phyloP scores from a whole-genome alignment of 768 basidiomycete genomes.

The Panus rudis region DNA sequence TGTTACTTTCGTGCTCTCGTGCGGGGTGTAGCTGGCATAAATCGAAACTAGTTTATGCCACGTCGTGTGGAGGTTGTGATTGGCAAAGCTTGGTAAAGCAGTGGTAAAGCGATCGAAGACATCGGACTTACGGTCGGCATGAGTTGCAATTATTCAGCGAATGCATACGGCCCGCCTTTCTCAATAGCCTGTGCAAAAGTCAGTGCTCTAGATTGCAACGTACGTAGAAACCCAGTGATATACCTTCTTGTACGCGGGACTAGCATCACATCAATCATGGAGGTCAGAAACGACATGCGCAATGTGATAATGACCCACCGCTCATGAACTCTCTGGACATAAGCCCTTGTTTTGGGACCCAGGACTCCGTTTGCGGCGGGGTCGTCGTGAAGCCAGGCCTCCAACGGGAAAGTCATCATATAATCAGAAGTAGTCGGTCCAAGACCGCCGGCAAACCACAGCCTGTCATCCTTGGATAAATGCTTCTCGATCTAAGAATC shows the following conservation, averaged over 20 bases:
- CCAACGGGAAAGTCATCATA: conserved; percentile 36
- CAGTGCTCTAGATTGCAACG: not conserved
- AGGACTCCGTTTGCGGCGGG: conserved; percentile 13
- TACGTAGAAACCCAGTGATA: conserved; percentile 23
- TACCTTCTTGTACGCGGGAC: conserved; percentile 21
- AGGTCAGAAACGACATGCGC: conserved; percentile 5
- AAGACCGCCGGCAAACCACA: conserved; percentile 30
- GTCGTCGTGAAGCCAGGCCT: conserved; percentile 16
- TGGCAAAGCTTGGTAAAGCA: too few relatives aligned
- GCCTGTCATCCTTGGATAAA: conserved; percentile 19
- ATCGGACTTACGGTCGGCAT: too few relatives aligned
- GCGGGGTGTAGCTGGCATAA: too few relatives aligned
- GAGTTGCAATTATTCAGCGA: too few relatives aligned
- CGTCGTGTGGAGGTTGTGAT: too few relatives aligned
- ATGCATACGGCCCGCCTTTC: too few relatives aligned
- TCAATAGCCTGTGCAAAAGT: conserved; percentile 17
- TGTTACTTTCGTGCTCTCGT: too few relatives aligned
- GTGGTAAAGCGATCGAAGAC: too few relatives aligned
- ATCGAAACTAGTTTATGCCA: too few relatives aligned
- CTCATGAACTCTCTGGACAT: conserved; percentile 30
- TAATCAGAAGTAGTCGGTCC: conserved; percentile 38
- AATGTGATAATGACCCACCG: conserved; percentile 19
- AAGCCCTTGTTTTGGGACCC: conserved; percentile 31
- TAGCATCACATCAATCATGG: not conserved
- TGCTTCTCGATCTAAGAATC: conserved; percentile 31